phyloP scores from a whole-genome alignment of 805 yeast genomes.

The Wickerhamiella dianesei region DNA sequence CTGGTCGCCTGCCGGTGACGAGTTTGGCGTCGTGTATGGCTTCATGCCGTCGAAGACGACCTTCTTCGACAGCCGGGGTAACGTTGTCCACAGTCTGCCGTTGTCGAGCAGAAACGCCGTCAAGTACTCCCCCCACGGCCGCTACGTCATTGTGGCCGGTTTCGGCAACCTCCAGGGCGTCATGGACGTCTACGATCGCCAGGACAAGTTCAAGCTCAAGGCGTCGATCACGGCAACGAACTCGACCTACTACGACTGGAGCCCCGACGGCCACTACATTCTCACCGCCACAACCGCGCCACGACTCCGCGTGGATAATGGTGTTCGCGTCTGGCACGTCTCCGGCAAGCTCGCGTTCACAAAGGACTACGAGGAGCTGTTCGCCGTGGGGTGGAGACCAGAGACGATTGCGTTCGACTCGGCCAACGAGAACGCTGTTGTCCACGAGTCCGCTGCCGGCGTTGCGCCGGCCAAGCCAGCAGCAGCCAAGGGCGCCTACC shows the following conservation, averaged over 20 bases:
- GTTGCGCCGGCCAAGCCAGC: constrained; percentile 21
- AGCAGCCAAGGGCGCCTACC: constrained; percentile 78
- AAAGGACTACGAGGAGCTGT: constrained; percentile 70
- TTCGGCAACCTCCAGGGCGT: constrained; percentile 97
- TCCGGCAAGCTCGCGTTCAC: constrained; percentile 67
- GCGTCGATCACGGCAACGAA: constrained; percentile 81
- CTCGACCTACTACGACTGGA: constrained; percentile 95
- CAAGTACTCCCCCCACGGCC: constrained; percentile 85
- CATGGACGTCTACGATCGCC: constrained; percentile 88
- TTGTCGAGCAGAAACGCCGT: constrained; percentile 82
- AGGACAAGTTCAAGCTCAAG: constrained; percentile 65
- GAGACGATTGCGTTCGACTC: constrained; percentile 35
- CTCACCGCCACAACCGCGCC: constrained; percentile 96
- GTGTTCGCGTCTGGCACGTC: constrained; percentile 86
- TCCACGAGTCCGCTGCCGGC: constrained; percentile 60
- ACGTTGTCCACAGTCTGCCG: constrained; percentile 67
- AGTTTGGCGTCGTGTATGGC: constrained; percentile 94
- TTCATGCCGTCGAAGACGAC: constrained; percentile 95
- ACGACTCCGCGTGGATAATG: constrained; percentile 90
- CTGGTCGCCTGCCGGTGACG: constrained; percentile 94
- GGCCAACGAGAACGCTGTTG: constrained; percentile 37
- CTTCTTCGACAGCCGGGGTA: constrained; percentile 89
- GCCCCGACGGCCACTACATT: constrained; percentile 89
- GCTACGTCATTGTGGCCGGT: constrained; percentile 85
- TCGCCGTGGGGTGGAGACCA: constrained; percentile 75